Percentiles rank a stretch among this genome's conserved stretches.
Conservation (phyloP, 495 filamentous ascomycete species). For the Penicillium riverlandense region DNA sequence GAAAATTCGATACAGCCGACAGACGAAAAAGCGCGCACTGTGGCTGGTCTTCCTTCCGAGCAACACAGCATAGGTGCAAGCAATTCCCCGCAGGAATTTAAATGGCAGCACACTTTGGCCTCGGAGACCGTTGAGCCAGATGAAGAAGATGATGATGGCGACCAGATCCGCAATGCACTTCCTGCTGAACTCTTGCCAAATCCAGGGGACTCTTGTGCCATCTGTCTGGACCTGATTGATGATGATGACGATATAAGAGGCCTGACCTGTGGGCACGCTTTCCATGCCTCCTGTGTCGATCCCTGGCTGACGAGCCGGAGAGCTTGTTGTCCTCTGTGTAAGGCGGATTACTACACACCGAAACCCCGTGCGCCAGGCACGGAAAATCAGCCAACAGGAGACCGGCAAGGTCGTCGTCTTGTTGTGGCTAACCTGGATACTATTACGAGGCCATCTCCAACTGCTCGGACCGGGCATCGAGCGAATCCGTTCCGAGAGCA, state of each 20-base stretch:
- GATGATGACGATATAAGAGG: slow-evolving; percentile 94
- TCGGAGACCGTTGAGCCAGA: slow-evolving; percentile 23
- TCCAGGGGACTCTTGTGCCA: slow-evolving; percentile 93
- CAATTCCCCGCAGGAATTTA: slow-evolving; percentile 3
- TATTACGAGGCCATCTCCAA: slow-evolving; percentile 12
- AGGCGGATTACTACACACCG: slow-evolving; percentile 90
- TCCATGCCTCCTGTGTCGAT: slow-evolving; percentile 90
- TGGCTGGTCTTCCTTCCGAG: neutral
- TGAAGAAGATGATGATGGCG: slow-evolving; percentile 73
- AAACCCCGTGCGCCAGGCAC: slow-evolving; percentile 54
- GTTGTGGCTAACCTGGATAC: slow-evolving; percentile 5
- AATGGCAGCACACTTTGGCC: slow-evolving; percentile 10
- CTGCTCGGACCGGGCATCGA: slow-evolving; percentile 6
- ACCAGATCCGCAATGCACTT: slow-evolving; percentile 75
- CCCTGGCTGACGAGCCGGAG: slow-evolving; percentile 91
- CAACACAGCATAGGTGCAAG: neutral
- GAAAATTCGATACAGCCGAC: slow-evolving; percentile 1
- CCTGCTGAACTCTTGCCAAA: slow-evolving; percentile 75
- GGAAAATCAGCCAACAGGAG: slow-evolving; percentile 6
- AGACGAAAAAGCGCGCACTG: slow-evolving; percentile 14
- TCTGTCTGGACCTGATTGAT: slow-evolving; percentile 89
- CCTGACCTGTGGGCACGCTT: slow-evolving; percentile 89
- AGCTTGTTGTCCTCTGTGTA: slow-evolving; percentile 95
- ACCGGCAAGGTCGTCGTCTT: slow-evolving; percentile 12
- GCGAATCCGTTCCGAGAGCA: slow-evolving; percentile 7